Base-by-base conservation (phyloP, 2,329 filamentous ascomycete genomes). In the Diaporthe citrichinensis region DNA sequence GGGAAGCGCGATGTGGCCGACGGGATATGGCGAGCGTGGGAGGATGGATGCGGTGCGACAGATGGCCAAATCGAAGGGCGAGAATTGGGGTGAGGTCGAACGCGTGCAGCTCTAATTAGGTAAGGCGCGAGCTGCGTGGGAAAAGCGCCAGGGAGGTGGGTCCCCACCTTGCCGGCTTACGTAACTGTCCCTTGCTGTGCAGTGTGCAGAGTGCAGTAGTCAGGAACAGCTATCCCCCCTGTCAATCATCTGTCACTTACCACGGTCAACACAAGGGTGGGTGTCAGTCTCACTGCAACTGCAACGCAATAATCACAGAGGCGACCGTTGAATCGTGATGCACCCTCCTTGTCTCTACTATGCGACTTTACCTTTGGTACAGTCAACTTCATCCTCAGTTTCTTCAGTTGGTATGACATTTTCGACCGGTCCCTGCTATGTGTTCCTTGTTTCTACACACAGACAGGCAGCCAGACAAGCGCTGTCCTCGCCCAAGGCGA, bases 61-160 rank as follows among this genome's bases (percentile, higher is more conserved):
- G 59, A 76, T 61, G 59, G 75, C 62, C 58, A 71, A 74, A 74
- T 74, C 71, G 55, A 74, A 53, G 65, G 72, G 62, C 67, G 57
- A 65, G 71, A 73, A 44, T 73, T 73, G 61, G 58, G 58, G 71
- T 74, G 75, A 76, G 68, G 75, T 76, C 67, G 65, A 74, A 71
- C 75, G 67, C 62, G 73, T 68, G 59, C 72, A 69, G 68, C 67
- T 76, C 28, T 46, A 62, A 73, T 73, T 73, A 73, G 71, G 71
- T 73, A 73, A 73, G 71, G 46, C 49, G 71, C 49, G 46, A 59
- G 58, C 46, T 28, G 61, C 36, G 36, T 55, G 25, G 46, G 49
- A 44, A 61, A 73, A 51, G 8, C 25, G 23, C 71, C 58, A 46
- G 58, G 34, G 44, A 28, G 55, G 39, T 69, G 65, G 49, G 49